These are phyloP conservation scores for Thielaviopsis ethacetica DNA, from an alignment of 2,329 filamentous ascomycete species.

Conservation along the genomic window DNA sequence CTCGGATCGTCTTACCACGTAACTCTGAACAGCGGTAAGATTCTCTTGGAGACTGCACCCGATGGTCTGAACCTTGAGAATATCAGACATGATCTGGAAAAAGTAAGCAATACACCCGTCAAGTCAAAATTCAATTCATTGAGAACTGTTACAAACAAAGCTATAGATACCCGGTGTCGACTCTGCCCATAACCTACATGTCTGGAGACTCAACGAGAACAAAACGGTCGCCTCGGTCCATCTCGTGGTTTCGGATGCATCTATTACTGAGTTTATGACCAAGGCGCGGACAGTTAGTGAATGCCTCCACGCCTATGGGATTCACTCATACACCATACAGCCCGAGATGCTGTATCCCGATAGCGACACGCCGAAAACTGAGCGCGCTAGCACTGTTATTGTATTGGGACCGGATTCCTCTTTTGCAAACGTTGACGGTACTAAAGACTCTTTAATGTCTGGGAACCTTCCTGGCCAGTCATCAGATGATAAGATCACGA, in stretches of 20 bases:
- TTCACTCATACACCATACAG: conserved; percentile 56
- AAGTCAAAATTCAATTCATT: background rate
- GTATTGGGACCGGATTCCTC: background rate
- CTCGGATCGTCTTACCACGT: conserved; percentile 46
- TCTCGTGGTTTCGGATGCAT: conserved; percentile 42
- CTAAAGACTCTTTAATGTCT: background rate
- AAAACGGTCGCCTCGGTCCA: conserved; percentile 56
- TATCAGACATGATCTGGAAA: conserved; percentile 52
- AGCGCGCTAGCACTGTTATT: background rate
- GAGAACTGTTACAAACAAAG: conserved; percentile 12
- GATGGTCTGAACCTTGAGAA: conserved; percentile 41
- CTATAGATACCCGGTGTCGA: conserved; percentile 45
- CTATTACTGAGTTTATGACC: conserved; percentile 40
- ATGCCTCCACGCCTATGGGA: conserved; percentile 57
- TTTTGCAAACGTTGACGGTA: background rate
- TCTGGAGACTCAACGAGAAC: conserved; percentile 57
- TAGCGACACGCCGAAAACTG: background rate
- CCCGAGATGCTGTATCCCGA: conserved; percentile 30
- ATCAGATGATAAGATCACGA: background rate
- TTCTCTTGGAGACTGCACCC: conserved; percentile 52
- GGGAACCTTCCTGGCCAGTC: background rate
- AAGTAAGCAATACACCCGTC: conserved; percentile 22
- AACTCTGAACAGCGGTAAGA: conserved; percentile 43
- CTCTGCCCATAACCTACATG: conserved; percentile 55
- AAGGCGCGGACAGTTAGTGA: conserved; percentile 46